phyloP scores from a whole-genome alignment of 305 asterid genomes.

The Fraxinus dipetala region DNA sequence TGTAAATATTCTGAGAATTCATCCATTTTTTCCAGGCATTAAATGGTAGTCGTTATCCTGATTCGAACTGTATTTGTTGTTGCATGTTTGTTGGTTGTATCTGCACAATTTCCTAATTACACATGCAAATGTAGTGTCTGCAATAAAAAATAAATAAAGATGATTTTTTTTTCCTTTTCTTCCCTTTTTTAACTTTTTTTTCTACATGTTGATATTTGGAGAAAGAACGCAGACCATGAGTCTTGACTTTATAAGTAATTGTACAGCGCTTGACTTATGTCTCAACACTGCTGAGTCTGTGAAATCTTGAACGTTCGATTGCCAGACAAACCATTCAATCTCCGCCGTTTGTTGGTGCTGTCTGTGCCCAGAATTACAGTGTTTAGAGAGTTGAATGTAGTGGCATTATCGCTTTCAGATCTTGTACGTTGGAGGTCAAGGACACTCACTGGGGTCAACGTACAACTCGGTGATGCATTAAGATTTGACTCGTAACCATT shows the following conservation, averaged over 20 bases:
- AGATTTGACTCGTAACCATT: conserved; percentile 15
- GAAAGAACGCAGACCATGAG: neutral
- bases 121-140: neutral
- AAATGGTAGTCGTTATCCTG: neutral
- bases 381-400: neutral
- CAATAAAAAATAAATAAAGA: neutral
- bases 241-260: neutral
- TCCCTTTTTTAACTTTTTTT: neutral
- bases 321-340: conserved; percentile 27
- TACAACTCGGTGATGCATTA: conserved; percentile 24
- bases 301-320: conserved; percentile 29
- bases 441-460: conserved; percentile 31
- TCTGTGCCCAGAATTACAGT: conserved; percentile 15
- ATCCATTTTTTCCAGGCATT: neutral
- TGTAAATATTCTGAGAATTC: neutral
- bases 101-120: neutral
- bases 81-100: neutral
- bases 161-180: neutral
- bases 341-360: conserved; percentile 31
- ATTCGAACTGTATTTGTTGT: neutral
- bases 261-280: conserved; percentile 3
- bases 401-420: conserved; percentile 21
- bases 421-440: conserved; percentile 29
- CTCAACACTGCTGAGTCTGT: conserved; percentile 31
- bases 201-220: neutral